Evolutionary conservation across 106 monocot species (phyloP).

Genomic region (Allium sativum): DNA sequence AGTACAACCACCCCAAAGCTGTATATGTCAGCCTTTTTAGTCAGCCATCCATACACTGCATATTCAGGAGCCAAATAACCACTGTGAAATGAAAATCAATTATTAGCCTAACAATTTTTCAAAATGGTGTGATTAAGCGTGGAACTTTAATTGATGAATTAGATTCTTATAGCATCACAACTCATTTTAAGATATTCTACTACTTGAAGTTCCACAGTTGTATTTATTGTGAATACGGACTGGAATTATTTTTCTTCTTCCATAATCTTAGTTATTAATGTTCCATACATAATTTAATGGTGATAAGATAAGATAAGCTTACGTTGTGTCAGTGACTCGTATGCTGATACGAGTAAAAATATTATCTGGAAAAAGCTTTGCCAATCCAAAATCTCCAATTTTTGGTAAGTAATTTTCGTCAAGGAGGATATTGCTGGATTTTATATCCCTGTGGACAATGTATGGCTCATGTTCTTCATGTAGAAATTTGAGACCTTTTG

Average conservation of each 20-base stretch:
- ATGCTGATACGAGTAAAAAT: conserved; percentile 66
- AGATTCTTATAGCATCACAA: too few relatives aligned
- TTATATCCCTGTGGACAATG: conserved; percentile 74
- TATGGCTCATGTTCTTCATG: conserved; percentile 49
- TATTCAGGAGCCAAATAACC: conserved; percentile 78
- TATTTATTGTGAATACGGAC: too few relatives aligned
- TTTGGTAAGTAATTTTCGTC: conserved; percentile 43
- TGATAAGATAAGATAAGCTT: too few relatives aligned
- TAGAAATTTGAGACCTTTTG: conserved; percentile 49
- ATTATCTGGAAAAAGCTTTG: conserved; percentile 57
- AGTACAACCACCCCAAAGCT: conserved; percentile 70
- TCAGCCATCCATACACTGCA: conserved; percentile 48
- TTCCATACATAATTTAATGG: too few relatives aligned
- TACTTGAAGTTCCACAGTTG: too few relatives aligned
- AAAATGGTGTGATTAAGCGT: too few relatives aligned
- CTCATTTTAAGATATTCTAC: too few relatives aligned
- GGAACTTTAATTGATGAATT: too few relatives aligned
- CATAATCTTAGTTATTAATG: too few relatives aligned
- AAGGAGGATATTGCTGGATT: conserved; percentile 72
- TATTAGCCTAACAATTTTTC: too few relatives aligned
- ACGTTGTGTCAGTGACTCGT: conserved; percentile 62
- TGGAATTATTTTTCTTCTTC: too few relatives aligned
- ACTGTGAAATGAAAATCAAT: conserved; percentile 24
- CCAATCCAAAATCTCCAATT: conserved; percentile 74
- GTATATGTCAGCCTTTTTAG: conserved; percentile 67